Base-by-base conservation (phyloP, 768 basidiomycete species). In the Hebeloma cylindrosporum region DNA sequence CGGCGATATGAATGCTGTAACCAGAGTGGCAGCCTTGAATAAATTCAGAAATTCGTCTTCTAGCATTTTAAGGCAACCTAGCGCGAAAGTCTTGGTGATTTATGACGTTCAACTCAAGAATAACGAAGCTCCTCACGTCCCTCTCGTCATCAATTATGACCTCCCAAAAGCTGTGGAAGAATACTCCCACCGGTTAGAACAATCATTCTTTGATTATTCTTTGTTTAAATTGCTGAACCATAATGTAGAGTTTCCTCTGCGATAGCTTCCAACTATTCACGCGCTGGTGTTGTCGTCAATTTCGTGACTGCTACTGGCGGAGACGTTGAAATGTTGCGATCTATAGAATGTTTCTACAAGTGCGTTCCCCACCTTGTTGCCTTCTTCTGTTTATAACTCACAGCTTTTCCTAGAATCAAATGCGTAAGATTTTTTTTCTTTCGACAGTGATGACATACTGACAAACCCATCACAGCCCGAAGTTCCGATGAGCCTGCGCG, bases 341-440 rank as follows among this genome's bases (percentile, higher is more conserved):
- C 89, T 56, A 97, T 97, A 75, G 95, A 98, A 74, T 95, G 93
- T 77, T 95, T 93, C 71, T 97, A 95, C 78, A 92, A 92, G 90
- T 91, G 41, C 48, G 65, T 62, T 22, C 10, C 22, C 22, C 26
- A 20, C 34, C 17, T 14, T 32, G 22, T 20, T 36, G 16, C 34
- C 27, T 40, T 35, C 23, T 3, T 25, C 11, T 7, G 20, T 30
- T 32, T 29, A 20, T 35, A 32, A 38, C 41, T 46, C 18, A 51
- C 34, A 36, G n/a, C 33, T 16, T 27, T 48, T 28, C 43, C 14
- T 40, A 87, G 84, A 72, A 87, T 87, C 73, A 93, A 93, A 92
- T 93, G 89, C 70, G 89, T 92, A 67, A 60, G 89, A 71, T 43
- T 35, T 23, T 20, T 25, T 31, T 28, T 20, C 30, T 33, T 13